Percentiles rank a stretch among this genome's conserved stretches.
Conservation (phyloP, 73 alveolate species). For the Loxodes magnus region DNA sequence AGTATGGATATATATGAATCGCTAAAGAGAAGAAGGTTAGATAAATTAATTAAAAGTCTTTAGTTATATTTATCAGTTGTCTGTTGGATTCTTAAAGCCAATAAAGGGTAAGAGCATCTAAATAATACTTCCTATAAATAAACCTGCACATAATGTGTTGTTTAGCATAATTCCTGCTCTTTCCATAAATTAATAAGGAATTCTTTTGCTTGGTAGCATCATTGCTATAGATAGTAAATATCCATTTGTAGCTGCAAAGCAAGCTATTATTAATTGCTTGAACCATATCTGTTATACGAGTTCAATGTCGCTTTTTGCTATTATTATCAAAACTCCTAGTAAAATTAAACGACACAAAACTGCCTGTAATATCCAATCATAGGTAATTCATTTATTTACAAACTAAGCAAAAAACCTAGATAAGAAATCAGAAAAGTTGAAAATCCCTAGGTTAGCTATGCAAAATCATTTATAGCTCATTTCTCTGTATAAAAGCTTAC, state of each 20-base stretch:
- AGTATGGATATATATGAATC: too few species aligned
- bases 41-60: too few species aligned
- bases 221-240: slow-evolving; percentile 29
- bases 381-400: neutral
- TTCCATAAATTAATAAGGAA: too few species aligned
- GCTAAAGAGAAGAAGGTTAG: too few species aligned
- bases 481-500: slow-evolving; percentile 12
- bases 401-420: neutral
- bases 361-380: neutral
- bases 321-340: slow-evolving; percentile 1
- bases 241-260: slow-evolving; percentile 45
- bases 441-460: neutral
- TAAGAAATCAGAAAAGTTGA: neutral
- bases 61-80: too few species aligned
- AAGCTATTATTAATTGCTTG: slow-evolving; percentile 39
- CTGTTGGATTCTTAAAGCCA: too few species aligned
- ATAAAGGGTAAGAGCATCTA: too few species aligned
- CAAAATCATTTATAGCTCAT: neutral
- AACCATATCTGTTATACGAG: slow-evolving; percentile 42
- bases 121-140: too few species aligned
- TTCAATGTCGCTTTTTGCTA: slow-evolving; percentile 24
- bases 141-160: too few species aligned
- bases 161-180: too few species aligned
- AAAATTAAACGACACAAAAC: slow-evolving; percentile 3
- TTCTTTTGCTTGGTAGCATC: too few species aligned